These are phyloP conservation scores for Fomes fomentarius DNA, from an alignment of 1,284 basidiomycete genomes.

Conservation along the genomic window DNA sequence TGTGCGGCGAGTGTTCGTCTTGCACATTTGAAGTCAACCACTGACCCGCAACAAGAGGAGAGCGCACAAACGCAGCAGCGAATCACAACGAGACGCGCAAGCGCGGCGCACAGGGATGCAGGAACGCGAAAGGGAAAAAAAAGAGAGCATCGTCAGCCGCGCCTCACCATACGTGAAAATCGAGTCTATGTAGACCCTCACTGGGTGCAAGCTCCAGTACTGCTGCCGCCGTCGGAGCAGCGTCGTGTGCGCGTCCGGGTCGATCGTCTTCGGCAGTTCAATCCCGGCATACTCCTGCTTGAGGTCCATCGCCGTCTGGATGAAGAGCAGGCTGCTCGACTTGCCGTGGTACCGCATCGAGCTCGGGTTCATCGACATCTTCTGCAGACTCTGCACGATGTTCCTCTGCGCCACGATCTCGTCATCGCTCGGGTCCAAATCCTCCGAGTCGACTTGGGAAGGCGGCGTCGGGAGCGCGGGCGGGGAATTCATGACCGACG, in stretches of 20 bases:
- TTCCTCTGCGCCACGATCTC: slow-evolving; percentile 34
- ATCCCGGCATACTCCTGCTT: slow-evolving; percentile 46
- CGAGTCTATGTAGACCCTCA: slow-evolving; percentile 16
- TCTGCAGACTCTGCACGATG: slow-evolving; percentile 30
- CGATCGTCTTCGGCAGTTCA: slow-evolving; percentile 18
- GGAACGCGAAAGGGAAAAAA: not conserved
- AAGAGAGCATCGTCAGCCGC: slow-evolving; percentile 1
- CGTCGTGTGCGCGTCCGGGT: slow-evolving; percentile 21
- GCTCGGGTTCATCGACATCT: slow-evolving; percentile 34
- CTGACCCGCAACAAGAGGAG: slow-evolving; percentile 12
- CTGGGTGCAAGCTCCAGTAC: slow-evolving; percentile 35
- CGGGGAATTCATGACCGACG: slow-evolving; percentile 17
- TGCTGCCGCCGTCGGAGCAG: slow-evolving; percentile 28
- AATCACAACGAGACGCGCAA: not conserved
- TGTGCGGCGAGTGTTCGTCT: slow-evolving; percentile 33
- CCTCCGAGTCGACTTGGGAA: slow-evolving; percentile 31
- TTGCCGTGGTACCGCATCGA: slow-evolving; percentile 54
- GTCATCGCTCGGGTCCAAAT: slow-evolving; percentile 42
- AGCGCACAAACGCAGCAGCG: not conserved
- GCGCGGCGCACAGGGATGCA: not conserved
- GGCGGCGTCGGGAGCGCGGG: slow-evolving; percentile 12
- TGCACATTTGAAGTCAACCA: slow-evolving; percentile 38
- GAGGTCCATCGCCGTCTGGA: slow-evolving; percentile 52
- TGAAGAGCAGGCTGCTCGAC: slow-evolving; percentile 53
- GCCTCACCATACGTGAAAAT: slow-evolving; percentile 3